Evolutionary conservation across 345 rosid genomes (phyloP).

Genomic region (Hypericum androsaemum): DNA sequence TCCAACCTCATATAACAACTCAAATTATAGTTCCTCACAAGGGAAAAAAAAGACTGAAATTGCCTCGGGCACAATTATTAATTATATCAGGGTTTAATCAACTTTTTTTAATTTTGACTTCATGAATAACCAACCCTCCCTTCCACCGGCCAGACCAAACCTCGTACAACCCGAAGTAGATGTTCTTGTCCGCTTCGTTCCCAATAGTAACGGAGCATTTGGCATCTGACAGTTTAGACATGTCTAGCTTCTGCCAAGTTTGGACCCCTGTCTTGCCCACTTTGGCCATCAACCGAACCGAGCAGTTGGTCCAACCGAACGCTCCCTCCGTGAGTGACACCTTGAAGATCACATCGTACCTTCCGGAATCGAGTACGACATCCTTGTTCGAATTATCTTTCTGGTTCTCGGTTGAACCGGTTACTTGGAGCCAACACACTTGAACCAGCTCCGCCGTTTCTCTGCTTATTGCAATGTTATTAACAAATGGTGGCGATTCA

Average conservation of each 20-base stretch:
- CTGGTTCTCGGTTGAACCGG: slow-evolving; percentile 1
- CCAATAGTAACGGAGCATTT: slow-evolving; percentile 2
- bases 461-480: too few relatives aligned
- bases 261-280: slow-evolving; percentile 38
- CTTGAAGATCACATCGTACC: slow-evolving; percentile 28
- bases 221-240: slow-evolving; percentile 2
- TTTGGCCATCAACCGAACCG: slow-evolving; percentile 50
- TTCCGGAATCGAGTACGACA: neutral
- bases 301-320: slow-evolving; percentile 38
- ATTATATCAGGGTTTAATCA: too few relatives aligned
- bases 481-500: too few relatives aligned
- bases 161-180: slow-evolving; percentile 62
- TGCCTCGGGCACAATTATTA: too few relatives aligned
- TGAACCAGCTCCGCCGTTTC: slow-evolving; percentile 31
- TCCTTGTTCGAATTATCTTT: slow-evolving; percentile 1
- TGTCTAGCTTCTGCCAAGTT: slow-evolving; percentile 19
- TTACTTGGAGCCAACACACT: slow-evolving; percentile 57
- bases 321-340: slow-evolving; percentile 30
- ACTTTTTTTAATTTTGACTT: slow-evolving; percentile 21
- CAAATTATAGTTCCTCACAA: too few relatives aligned
- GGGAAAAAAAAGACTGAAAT: too few relatives aligned
- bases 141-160: slow-evolving; percentile 63
- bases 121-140: slow-evolving; percentile 44
- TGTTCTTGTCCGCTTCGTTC: neutral
- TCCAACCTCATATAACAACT: too few relatives aligned